Base-by-base conservation (phyloP, 2,329 filamentous ascomycete species). In the Fusarium pininemorale region DNA sequence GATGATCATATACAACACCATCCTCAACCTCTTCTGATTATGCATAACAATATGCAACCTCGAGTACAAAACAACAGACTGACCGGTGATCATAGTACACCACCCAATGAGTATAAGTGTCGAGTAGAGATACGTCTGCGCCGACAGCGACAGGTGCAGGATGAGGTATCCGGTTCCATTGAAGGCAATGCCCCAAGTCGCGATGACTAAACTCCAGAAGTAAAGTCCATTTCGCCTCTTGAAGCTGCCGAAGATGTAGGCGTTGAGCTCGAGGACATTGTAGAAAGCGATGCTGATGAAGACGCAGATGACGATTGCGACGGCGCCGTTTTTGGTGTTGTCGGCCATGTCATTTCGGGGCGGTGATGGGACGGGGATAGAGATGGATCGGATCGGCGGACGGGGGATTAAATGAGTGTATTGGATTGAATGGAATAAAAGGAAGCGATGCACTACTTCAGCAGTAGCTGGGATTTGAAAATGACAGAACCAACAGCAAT, bases 61-160 rank as follows among this genome's bases (percentile, higher is more conserved):
- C 3, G 89, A 91, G 80, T 90, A 92, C 2, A 92, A 82, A 4
- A 92, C 90, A 24, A 91, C 75, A 0, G 87, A 87, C 77, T 91
- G 89, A 0, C 90, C 90, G 1, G 89, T 90, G 1, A 91, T 85
- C 88, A 91, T 90, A 3, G 76, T 70, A n/a, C 75, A 78, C 80
- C 81, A 82, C 5, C 79, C 79, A 28, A 78, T 67, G n/a, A 80
- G 68, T 14, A 81, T 79, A 14, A 80, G 63, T 2, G 79, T 81
- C 12, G 75, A 75, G n/a, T 76, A 67, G 4, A 76, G 54, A 16
- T 79, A 75, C 16, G 56, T 60, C 2, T 51, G 37, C 5, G 50
- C 41, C 1, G 69, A 47, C 22, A 73, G 38, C 8, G 58, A 54
- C 10, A 80, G 48, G n/a, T 75, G 81, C 66, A 86, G 85, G 56